These are phyloP conservation scores for Phytophthora melonis DNA, from an alignment of 352 stramenopile species.

Conservation along the genomic window DNA sequence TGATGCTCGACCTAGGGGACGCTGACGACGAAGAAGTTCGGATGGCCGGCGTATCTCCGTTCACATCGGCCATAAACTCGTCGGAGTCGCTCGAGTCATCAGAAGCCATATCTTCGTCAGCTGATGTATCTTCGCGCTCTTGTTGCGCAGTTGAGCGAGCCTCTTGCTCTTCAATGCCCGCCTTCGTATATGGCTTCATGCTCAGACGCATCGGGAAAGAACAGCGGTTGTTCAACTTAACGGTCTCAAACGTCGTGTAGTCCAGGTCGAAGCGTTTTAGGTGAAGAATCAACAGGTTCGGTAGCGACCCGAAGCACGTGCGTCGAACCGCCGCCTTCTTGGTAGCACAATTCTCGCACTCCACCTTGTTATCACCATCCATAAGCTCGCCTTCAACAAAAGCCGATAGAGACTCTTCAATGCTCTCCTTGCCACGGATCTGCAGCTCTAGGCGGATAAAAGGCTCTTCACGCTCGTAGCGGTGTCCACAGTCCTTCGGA, in stretches of 20 bases:
- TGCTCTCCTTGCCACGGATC: slow-evolving; percentile 98
- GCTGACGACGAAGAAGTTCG: slow-evolving; percentile 18
- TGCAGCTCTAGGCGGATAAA: slow-evolving; percentile 98
- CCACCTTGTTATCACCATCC: slow-evolving; percentile 99
- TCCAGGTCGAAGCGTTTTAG: slow-evolving; percentile 99
- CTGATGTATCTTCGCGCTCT: slow-evolving; percentile 49
- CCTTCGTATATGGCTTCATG: slow-evolving; percentile 98
- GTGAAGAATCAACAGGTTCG: slow-evolving; percentile 98
- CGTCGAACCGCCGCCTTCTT: slow-evolving; percentile 97
- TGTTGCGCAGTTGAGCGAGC: slow-evolving; percentile 45
- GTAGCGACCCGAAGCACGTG: slow-evolving; percentile 95
- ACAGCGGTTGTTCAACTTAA: slow-evolving; percentile 99
- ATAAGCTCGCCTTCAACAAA: slow-evolving; percentile 99
- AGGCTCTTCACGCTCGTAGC: slow-evolving; percentile 97
- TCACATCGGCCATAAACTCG: slow-evolving; percentile 70
- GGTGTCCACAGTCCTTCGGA: slow-evolving; percentile 89
- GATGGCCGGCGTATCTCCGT: slow-evolving; percentile 39
- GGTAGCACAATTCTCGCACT: slow-evolving; percentile 97
- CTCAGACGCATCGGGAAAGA: slow-evolving; percentile 98
- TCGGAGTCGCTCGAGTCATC: slow-evolving; percentile 63
- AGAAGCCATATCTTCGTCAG: slow-evolving; percentile 64
- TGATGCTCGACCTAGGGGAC: slow-evolving; percentile 42
- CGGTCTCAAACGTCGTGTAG: slow-evolving; percentile 99
- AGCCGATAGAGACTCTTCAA: slow-evolving; percentile 96
- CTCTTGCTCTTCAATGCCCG: slow-evolving; percentile 95